Conservation (phyloP, 345 rosid species). For the Citrus cavaleriei region DNA sequence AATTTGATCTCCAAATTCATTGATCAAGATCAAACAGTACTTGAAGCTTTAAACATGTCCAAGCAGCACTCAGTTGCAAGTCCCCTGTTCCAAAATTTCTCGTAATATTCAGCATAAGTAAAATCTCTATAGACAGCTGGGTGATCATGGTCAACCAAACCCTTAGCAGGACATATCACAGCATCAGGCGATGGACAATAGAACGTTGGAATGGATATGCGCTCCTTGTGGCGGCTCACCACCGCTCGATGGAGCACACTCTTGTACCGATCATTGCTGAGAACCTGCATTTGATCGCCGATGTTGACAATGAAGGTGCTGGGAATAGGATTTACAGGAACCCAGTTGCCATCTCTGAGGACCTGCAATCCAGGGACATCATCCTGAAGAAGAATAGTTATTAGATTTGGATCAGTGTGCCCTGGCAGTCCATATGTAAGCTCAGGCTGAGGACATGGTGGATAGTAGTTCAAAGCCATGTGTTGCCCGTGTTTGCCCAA, state of each 20-base stretch:
- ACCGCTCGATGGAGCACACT: no score
- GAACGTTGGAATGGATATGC: slow-evolving; percentile 47
- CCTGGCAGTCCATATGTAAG: slow-evolving; percentile 40
- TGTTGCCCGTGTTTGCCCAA: slow-evolving; percentile 69
- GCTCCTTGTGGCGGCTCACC: no score
- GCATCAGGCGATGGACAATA: slow-evolving; percentile 47
- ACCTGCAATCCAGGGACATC: no score
- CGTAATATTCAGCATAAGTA: no score
- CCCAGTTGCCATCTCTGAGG: no score
- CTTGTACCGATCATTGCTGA: no score
- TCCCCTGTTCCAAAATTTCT: slow-evolving; percentile 55
- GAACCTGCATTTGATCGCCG: no score
- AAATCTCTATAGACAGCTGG: slow-evolving; percentile 22
- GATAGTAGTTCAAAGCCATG: slow-evolving; percentile 85
- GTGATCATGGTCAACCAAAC: slow-evolving; percentile 8
- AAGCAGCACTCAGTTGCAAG: slow-evolving; percentile 52
- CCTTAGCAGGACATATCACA: slow-evolving; percentile 24
- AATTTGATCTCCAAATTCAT: background rate
- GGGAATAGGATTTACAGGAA: no score
- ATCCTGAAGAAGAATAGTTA: no score
- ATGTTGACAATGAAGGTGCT: no score
- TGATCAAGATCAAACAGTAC: slow-evolving; percentile 5
- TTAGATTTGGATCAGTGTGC: slow-evolving; percentile 66
- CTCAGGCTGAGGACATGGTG: slow-evolving; percentile 77
- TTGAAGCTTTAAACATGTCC: slow-evolving; percentile 46